Percentiles rank a stretch among this genome's conserved stretches.
These are phyloP conservation scores for Tolypocladium endophyticum DNA, from an alignment of 2,329 filamentous ascomycete species.

Conservation along the genomic window DNA sequence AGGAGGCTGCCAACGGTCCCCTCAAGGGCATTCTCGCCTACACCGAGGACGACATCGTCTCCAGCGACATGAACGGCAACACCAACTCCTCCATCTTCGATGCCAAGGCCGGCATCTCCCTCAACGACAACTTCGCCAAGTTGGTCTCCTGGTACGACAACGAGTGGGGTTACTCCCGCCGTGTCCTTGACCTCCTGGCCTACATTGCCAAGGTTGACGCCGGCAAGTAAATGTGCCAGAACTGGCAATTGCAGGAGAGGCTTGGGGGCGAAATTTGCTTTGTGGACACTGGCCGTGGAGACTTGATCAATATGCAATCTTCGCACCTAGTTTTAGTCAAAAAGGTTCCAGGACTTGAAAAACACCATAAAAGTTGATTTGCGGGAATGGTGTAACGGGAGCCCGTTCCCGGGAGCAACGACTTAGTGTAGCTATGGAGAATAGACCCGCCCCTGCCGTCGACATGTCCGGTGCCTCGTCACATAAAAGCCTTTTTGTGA, in stretches of 20 bases:
- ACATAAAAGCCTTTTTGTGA: not conserved
- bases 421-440: constrained; percentile 1
- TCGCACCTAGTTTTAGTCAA: not conserved
- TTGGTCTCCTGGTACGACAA: constrained; percentile 98
- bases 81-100: constrained; percentile 95
- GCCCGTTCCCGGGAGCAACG: not conserved
- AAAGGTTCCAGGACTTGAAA: not conserved
- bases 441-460: constrained; percentile 2
- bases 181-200: constrained; percentile 71
- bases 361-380: not conserved
- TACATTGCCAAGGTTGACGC: constrained; percentile 72
- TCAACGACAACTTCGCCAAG: constrained; percentile 99
- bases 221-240: constrained; percentile 30
- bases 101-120: constrained; percentile 95
- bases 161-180: constrained; percentile 99
- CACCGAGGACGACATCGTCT: constrained; percentile 96
- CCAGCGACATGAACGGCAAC: constrained; percentile 87
- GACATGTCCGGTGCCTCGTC: not conserved
- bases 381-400: not conserved
- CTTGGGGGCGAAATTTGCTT: not conserved
- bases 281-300: not conserved
- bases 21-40: constrained; percentile 90
- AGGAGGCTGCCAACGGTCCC: constrained; percentile 70
- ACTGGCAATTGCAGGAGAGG: not conserved
- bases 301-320: not conserved